Conservation (phyloP, 495 filamentous ascomycete genomes). For the Parmelia sp. region DNA sequence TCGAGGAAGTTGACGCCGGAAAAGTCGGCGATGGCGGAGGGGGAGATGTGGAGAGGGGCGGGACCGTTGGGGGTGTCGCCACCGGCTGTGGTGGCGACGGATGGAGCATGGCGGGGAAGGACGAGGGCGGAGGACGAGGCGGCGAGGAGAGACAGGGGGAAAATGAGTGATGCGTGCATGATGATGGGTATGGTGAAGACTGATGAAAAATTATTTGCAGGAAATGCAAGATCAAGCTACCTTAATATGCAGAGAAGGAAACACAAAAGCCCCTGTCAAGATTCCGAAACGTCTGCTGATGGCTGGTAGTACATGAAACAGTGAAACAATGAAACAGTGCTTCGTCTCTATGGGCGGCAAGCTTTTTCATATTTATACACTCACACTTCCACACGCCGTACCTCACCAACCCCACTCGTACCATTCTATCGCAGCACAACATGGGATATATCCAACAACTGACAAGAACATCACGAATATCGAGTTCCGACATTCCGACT, state of each 20-base stretch:
- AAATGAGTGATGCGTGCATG: constrained; percentile 9
- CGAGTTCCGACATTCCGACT: too few relatives aligned
- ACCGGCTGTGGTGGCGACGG: constrained; percentile 4
- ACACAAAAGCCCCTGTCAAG: neutral
- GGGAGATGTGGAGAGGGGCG: constrained; percentile 43
- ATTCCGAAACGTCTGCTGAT: neutral
- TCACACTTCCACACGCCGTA: neutral
- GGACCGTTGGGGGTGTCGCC: constrained; percentile 44
- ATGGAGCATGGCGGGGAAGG: constrained; percentile 3
- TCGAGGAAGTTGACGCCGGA: constrained; percentile 60
- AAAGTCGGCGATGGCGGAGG: constrained; percentile 46
- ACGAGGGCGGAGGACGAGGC: constrained; percentile 11
- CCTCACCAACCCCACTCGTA: too few relatives aligned
- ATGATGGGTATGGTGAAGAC: neutral
- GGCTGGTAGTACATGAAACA: too few relatives aligned
- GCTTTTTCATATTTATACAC: neutral
- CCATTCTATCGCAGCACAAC: too few relatives aligned
- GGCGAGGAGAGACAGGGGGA: constrained; percentile 2
- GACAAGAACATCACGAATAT: too few relatives aligned
- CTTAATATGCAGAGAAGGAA: neutral
- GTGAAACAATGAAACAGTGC: neutral
- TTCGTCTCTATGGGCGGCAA: neutral
- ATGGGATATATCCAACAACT: too few relatives aligned
- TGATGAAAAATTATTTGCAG: neutral
- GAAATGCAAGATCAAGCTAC: too few relatives aligned